Conservation (phyloP, 2,329 filamentous ascomycete species). For the Penicillium paneum region DNA sequence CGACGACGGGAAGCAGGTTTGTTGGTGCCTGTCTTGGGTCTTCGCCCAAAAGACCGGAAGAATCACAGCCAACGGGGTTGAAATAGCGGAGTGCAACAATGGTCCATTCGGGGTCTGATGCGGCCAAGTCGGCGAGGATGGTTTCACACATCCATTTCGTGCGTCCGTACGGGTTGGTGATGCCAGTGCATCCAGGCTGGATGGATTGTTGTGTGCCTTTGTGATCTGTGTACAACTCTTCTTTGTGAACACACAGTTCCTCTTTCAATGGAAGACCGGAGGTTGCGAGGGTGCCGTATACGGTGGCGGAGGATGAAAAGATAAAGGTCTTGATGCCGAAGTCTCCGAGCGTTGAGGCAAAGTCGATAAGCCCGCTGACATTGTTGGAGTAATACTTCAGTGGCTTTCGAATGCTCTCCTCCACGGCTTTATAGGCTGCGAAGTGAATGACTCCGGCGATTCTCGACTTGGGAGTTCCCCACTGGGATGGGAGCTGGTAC, state of each 20-base stretch:
- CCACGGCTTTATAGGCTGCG: constrained; percentile 64
- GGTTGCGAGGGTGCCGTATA: constrained; percentile 58
- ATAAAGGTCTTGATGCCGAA: constrained; percentile 64
- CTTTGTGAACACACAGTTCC: constrained; percentile 54
- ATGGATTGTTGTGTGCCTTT: constrained; percentile 44
- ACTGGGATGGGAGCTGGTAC: constrained; percentile 37
- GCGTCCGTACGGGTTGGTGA: constrained; percentile 64
- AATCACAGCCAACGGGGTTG: constrained; percentile 65
- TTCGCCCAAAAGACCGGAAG: constrained; percentile 62
- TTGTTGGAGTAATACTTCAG: constrained; percentile 67
- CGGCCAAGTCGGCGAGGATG: constrained; percentile 60
- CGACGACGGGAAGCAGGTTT: constrained; percentile 63
- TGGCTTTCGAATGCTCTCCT: constrained; percentile 59
- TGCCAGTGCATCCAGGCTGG: constrained; percentile 52
- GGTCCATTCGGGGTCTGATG: constrained; percentile 59
- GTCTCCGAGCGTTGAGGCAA: constrained; percentile 56
- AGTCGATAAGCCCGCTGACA: constrained; percentile 60
- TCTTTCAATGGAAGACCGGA: constrained; percentile 53
- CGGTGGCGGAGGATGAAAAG: constrained; percentile 66
- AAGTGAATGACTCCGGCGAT: constrained; percentile 67
- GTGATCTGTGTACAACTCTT: constrained; percentile 46
- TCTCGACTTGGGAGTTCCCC: constrained; percentile 44
- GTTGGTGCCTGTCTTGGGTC: constrained; percentile 60
- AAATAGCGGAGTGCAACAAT: constrained; percentile 65
- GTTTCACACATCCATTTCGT: constrained; percentile 68